These are phyloP conservation scores for Artemisia argyi DNA, from an alignment of 129 eudicot genomes.

Conservation along the genomic window DNA sequence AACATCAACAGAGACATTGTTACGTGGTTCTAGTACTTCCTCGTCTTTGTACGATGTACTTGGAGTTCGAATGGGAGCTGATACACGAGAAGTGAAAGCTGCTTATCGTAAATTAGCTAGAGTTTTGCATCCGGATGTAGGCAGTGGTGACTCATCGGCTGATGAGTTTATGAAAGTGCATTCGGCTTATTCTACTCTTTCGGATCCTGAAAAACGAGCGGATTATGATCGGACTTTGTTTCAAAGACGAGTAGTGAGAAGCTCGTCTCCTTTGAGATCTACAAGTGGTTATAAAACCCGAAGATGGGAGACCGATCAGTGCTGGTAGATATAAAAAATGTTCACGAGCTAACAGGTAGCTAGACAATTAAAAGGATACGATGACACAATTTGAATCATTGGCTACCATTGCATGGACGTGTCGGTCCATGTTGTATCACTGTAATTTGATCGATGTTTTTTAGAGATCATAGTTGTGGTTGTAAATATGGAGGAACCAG, in stretches of 20 bases:
- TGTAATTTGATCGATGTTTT: constrained; percentile 1
- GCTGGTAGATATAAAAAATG: constrained; percentile 48
- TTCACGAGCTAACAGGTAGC: not conserved
- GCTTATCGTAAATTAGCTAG: constrained; percentile 73
- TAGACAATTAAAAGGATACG: not conserved
- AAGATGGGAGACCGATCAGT: constrained; percentile 81
- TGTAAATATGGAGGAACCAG: constrained; percentile 1
- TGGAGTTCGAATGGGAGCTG: constrained; percentile 10
- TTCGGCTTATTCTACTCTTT: constrained; percentile 53
- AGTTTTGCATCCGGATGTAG: constrained; percentile 64
- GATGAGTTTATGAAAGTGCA: constrained; percentile 59
- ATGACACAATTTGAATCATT: no score
- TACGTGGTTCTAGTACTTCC: not conserved
- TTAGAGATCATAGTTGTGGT: not conserved
- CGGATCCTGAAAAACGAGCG: constrained; percentile 63
- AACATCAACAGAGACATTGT: not conserved
- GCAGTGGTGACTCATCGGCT: constrained; percentile 29
- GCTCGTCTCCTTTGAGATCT: constrained; percentile 16
- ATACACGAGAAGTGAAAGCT: constrained; percentile 3
- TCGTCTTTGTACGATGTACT: not conserved
- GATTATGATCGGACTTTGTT: constrained; percentile 48
- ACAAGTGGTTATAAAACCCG: constrained; percentile 15
- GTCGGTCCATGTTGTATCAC: not conserved
- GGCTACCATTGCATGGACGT: not conserved
- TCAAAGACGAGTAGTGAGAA: constrained; percentile 16